These are phyloP conservation scores for Alternaria conjuncta DNA, from an alignment of 2,329 filamentous ascomycete species.

Conservation along the genomic window DNA sequence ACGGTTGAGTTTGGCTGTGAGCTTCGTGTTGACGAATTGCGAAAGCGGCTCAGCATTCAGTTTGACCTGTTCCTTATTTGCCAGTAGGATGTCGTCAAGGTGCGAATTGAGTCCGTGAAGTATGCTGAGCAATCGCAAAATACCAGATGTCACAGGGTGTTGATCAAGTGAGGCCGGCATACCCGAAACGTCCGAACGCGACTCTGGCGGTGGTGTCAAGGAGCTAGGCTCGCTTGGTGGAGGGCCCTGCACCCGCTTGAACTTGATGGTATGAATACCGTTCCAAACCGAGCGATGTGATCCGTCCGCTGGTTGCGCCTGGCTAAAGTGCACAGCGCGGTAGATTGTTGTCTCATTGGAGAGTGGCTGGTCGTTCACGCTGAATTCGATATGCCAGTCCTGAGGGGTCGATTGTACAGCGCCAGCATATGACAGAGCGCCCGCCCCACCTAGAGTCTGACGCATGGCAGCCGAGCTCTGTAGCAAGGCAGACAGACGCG, in stretches of 20 bases:
- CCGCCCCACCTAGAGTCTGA: slow-evolving; percentile 46
- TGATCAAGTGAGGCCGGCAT: slow-evolving; percentile 82
- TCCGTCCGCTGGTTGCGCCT: slow-evolving; percentile 67
- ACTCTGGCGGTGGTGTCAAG: slow-evolving; percentile 61
- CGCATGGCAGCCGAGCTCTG: slow-evolving; percentile 41
- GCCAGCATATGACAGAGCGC: slow-evolving; percentile 81
- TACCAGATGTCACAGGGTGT: slow-evolving; percentile 83
- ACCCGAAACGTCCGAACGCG: slow-evolving; percentile 62
- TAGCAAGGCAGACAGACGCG: slow-evolving; percentile 39
- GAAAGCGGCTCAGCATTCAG: slow-evolving; percentile 82
- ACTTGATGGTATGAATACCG: slow-evolving; percentile 87
- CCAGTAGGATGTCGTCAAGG: slow-evolving; percentile 85
- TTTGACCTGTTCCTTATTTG: slow-evolving; percentile 73
- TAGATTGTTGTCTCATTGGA: slow-evolving; percentile 95
- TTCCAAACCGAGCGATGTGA: slow-evolving; percentile 85
- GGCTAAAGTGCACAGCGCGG: slow-evolving; percentile 82
- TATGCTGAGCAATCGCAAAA: slow-evolving; percentile 85
- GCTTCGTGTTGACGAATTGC: slow-evolving; percentile 97
- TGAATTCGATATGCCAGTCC: slow-evolving; percentile 98
- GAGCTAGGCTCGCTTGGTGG: slow-evolving; percentile 75
- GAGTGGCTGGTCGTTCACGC: slow-evolving; percentile 80
- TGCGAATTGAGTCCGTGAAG: slow-evolving; percentile 93
- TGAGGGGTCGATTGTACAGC: slow-evolving; percentile 81
- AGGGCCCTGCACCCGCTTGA: slow-evolving; percentile 83
- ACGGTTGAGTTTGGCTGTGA: slow-evolving; percentile 95